Base-by-base conservation (phyloP, 441 rosid species). In the Bruguiera hainesii region DNA sequence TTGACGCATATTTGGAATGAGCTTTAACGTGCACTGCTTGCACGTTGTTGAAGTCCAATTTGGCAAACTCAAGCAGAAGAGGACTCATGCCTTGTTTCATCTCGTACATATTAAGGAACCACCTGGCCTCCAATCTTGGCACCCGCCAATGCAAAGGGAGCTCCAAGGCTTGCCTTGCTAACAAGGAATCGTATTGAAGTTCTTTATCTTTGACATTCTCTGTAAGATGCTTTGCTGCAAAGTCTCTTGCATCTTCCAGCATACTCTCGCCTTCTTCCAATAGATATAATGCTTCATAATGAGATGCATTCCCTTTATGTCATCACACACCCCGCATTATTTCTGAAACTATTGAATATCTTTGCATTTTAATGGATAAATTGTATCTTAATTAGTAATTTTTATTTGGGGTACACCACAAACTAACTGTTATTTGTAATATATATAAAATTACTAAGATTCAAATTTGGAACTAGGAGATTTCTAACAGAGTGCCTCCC, bases 61-160 rank as follows among this genome's bases (percentile, higher is more conserved):
- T 75, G 19, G 83, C 82, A 6, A 82, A 67, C 35, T 78, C 62
- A 11, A 78, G 79, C 19, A 78, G 19, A 25, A 61, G 19, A 31
- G 63, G 66, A 11, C 58, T 68, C 51, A 7, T 46, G 64, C 33
- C 19, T 1, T 63, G 58, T 10, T 30, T 35, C 18, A 2, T 59
- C 73, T 67, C 67, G 13, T 63, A 73, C 7, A 20, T 50, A 37
- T 66, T 55, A 3, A 82, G 75, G 58, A 67, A 78, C 82, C 86
- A 77, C 58, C 71, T 75, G 15, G 79, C 42, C 51, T 79, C 83
- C 5, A 64, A 6, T 31, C 82, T 77, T 3, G 49, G 59, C 56
- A 70, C 64, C 58, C 82, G 76, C 83, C 83, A 73, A 31, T 61
- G 75, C 37, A 69, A 33, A 7, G 83, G 83, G 5, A 80, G 65